Evolutionary conservation across 805 yeast genomes (phyloP).

Genomic region (Wickerhamomyces strasburgensis): DNA sequence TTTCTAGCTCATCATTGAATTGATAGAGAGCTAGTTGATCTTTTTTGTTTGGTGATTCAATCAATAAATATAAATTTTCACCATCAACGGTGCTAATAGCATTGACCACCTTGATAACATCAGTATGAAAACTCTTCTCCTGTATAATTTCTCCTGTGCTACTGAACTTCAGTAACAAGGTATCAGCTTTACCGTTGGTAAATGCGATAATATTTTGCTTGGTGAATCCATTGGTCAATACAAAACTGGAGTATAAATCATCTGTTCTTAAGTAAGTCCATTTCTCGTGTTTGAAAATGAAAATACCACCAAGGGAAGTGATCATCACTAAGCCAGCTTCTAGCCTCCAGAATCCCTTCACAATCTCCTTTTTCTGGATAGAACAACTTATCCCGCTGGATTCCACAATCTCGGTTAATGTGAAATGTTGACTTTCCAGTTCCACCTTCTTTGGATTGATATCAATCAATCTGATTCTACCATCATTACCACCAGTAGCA

Average conservation of each 20-base stretch:
- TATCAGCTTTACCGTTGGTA: constrained; percentile 37
- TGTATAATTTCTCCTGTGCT: constrained; percentile 28
- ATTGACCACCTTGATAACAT: constrained; percentile 45
- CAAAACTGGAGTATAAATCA: constrained; percentile 32
- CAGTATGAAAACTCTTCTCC: constrained; percentile 21
- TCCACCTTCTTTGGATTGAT: constrained; percentile 31
- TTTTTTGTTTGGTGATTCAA: constrained; percentile 66
- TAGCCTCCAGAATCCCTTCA: constrained; percentile 56
- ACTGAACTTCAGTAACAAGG: constrained; percentile 39
- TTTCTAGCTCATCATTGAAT: constrained; percentile 29
- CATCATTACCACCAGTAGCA: constrained; percentile 94
- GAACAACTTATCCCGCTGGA: constrained; percentile 20
- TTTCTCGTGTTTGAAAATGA: constrained; percentile 21
- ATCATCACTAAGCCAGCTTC: constrained; percentile 42
- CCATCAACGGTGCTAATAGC: constrained; percentile 31
- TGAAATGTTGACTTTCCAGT: constrained; percentile 25
- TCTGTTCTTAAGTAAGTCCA: constrained; percentile 28
- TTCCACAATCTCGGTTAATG: constrained; percentile 31
- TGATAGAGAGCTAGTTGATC: constrained; percentile 45
- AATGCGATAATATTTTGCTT: constrained; percentile 31
- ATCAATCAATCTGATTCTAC: constrained; percentile 65
- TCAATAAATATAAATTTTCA: constrained; percentile 34
- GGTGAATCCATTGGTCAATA: constrained; percentile 38
- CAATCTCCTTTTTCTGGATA: constrained; percentile 44
- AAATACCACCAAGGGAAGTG: constrained; percentile 56